These are phyloP conservation scores for Podospora anserina DNA, from an alignment of 495 filamentous ascomycete genomes.

Conservation along the genomic window DNA sequence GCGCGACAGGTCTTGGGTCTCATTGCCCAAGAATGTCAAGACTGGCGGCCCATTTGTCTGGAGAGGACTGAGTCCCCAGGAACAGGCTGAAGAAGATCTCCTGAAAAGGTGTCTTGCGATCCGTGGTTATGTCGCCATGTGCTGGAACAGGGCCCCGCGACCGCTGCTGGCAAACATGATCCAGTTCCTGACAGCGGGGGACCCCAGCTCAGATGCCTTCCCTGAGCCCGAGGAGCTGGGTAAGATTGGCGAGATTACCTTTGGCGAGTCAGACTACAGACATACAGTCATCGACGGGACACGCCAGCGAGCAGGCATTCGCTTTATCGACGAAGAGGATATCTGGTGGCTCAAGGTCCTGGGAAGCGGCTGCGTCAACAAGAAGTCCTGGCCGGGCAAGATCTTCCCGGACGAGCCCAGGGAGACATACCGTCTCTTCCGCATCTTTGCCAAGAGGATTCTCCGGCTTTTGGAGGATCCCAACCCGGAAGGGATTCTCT, in stretches of 20 bases:
- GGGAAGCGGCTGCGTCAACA: constrained; percentile 18
- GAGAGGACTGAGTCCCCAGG: constrained; percentile 13
- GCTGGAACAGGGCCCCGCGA: background rate
- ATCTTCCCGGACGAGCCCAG: constrained; percentile 13
- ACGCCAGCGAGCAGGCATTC: background rate
- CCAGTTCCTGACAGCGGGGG: background rate
- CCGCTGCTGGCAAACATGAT: background rate
- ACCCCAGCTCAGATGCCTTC: background rate
- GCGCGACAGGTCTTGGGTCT: constrained; percentile 14
- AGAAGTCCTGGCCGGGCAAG: constrained; percentile 18
- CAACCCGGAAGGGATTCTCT: constrained; percentile 24
- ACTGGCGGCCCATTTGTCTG: constrained; percentile 21
- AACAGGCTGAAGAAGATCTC: constrained; percentile 16
- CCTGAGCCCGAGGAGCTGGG: background rate
- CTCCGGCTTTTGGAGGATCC: constrained; percentile 30
- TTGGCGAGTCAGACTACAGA: background rate
- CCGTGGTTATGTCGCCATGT: background rate
- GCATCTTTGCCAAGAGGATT: constrained; percentile 30
- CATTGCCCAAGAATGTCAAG: constrained; percentile 21
- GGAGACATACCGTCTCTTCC: constrained; percentile 27
- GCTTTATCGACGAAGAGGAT: constrained; percentile 19
- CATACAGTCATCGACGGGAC: constrained; percentile 8
- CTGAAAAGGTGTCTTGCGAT: constrained; percentile 9
- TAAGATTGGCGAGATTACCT: background rate
- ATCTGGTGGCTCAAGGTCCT: constrained; percentile 28